A percentile compares a stretch with the other conserved stretches of the same genome.
phyloP scores from a whole-genome alignment of 2,329 filamentous ascomycete genomes.

The Coleophoma eucalyptorum region DNA sequence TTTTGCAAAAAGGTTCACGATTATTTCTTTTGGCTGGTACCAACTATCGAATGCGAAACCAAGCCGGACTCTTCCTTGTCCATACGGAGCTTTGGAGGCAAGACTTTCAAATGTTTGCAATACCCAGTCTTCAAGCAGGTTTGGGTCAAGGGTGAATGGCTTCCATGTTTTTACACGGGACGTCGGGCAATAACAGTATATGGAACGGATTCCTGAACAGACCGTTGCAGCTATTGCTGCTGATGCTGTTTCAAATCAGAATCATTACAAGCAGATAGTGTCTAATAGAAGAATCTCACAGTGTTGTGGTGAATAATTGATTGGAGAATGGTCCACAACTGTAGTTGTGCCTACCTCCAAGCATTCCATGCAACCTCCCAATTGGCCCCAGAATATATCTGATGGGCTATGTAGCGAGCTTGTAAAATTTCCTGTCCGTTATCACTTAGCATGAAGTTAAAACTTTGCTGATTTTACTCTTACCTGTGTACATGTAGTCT shows the following conservation, averaged over 20 bases:
- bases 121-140: conserved; percentile 31
- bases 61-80: conserved; percentile 31
- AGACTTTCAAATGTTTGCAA: conserved; percentile 32
- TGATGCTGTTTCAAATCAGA: conserved; percentile 15
- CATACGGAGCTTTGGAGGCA: conserved; percentile 24
- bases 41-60: conserved; percentile 40
- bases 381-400: conserved; percentile 43
- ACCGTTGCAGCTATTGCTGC: conserved; percentile 35
- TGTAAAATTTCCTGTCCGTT: conserved; percentile 30
- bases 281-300: conserved; percentile 14
- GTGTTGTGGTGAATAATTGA: conserved; percentile 27
- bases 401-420: conserved; percentile 31
- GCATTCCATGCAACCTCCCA: conserved; percentile 34
- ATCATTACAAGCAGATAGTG: neutral
- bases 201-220: conserved; percentile 40
- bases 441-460: conserved; percentile 3
- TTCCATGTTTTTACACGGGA: conserved; percentile 25
- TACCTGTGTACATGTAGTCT: conserved; percentile 36
- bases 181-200: conserved; percentile 38
- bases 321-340: conserved; percentile 33
- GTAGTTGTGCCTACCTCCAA: conserved; percentile 40
- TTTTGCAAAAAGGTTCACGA: conserved; percentile 32
- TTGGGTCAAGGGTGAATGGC: conserved; percentile 20
- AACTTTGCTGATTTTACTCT: conserved; percentile 1
- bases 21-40: conserved; percentile 31